phyloP scores from a whole-genome alignment of 23 red algal genomes.

The Gracilaria domingensis region DNA sequence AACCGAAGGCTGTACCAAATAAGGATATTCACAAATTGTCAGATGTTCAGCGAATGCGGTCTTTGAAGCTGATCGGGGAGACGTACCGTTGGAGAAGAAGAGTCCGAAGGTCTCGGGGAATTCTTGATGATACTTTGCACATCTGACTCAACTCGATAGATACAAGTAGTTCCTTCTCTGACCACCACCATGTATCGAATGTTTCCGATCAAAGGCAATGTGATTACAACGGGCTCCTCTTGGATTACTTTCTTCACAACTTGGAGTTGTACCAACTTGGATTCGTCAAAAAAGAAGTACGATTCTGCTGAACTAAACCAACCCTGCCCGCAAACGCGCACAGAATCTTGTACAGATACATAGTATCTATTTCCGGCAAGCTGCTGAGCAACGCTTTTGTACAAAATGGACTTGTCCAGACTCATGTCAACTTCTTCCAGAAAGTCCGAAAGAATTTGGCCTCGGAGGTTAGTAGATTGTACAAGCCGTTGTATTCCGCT shows the following conservation, averaged over 20 bases:
- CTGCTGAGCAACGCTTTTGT: conserved; percentile 34
- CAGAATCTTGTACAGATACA: conserved; percentile 43
- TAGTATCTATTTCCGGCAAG: neutral
- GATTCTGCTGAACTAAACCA: conserved; percentile 56
- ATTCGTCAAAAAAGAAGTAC: conserved; percentile 71
- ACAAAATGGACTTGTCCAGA: conserved; percentile 44
- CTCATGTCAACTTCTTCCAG: conserved; percentile 1
- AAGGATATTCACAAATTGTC: neutral
- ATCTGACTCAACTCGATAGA: conserved; percentile 65
- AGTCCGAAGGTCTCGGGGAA: conserved; percentile 45
- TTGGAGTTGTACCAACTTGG: conserved; percentile 8
- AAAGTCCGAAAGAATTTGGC: neutral
- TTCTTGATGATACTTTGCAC: conserved; percentile 54
- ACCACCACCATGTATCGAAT: conserved; percentile 76
- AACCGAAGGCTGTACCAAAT: neutral
- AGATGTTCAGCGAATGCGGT: neutral
- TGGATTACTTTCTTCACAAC: conserved; percentile 56
- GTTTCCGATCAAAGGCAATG: conserved; percentile 46
- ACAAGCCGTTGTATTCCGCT: conserved; percentile 33
- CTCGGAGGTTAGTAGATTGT: conserved; percentile 19
- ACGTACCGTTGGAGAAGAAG: conserved; percentile 54
- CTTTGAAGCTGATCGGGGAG: neutral
- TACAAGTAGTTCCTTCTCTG: conserved; percentile 53
- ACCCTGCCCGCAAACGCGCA: conserved; percentile 29
- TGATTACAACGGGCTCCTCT: conserved; percentile 23